Evolutionary conservation across 352 stramenopile species (phyloP), one percentile per base, ranked within the genome.

Genomic region (Phytophthora syringae): DNA sequence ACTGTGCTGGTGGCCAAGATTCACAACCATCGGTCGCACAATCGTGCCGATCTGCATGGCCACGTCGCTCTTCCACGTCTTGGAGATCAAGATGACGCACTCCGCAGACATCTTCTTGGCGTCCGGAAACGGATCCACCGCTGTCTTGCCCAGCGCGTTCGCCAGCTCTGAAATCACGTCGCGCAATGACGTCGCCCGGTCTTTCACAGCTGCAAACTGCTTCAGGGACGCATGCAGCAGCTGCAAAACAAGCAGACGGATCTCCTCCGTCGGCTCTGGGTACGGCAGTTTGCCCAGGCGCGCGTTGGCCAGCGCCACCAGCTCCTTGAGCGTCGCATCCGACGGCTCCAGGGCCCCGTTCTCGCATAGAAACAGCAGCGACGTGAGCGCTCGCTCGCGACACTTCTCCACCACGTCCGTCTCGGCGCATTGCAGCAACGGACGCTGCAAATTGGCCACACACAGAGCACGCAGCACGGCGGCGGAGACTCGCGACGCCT

Each of bases 1-100:
- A 58, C 86, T 93, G 72, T 96, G 86, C 53, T 96, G 88, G 49
- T 96, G 86, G 2, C 80, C 70, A 4, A 96, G 68, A 66, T 94
- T 96, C 37, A 61, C 70, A 11, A 89, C 71, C 30, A 92, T 71
- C 0, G 88, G 83, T 13, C 80, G 81, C 7, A 88, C 78, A 47
- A 96, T 80, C 42, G 83, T 76, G 2, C 78, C 83, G 7, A 93
- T 74, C 28, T 94, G 88, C 53, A 92, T 71, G 34, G 82, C 77
- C 1, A 94, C 70, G 13, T 90, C 77, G 16, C 58, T 61, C 44
- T 70, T 74, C 88, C 84, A 93, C 2, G 51, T 68, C 7, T 53
- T 70, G 0, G 80, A 82, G 10, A 94, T 68, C 18, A 82, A 67
- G 28, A 92, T 82, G 34, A 83, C 72, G 37, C 76, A 87, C 44